Evolutionary conservation across 2,329 filamentous ascomycete genomes (phyloP).

Genomic region (Fusarium praegraminearum): DNA sequence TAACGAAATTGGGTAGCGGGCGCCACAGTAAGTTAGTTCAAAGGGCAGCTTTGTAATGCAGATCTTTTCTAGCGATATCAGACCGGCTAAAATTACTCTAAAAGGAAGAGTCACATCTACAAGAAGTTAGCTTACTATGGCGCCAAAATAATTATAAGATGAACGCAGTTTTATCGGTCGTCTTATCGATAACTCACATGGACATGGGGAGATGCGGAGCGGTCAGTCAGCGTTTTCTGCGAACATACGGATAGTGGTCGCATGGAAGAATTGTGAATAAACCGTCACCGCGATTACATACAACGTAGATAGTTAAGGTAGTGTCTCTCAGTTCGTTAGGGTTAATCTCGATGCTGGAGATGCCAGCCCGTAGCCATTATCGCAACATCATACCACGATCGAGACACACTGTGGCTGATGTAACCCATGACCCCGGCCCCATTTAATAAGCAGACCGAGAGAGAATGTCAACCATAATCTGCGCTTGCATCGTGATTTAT

Average conservation of each 20-base stretch:
- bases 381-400: neutral
- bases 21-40: too few species aligned
- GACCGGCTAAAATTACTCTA: too few species aligned
- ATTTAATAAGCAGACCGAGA: neutral
- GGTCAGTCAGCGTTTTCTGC: neutral
- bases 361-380: neutral
- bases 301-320: too few species aligned
- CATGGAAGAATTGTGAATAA: neutral
- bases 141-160: neutral
- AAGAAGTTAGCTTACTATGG: too few species aligned
- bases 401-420: neutral
- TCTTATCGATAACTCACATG: neutral
- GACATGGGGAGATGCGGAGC: neutral
- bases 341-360: neutral
- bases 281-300: neutral
- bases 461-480: too few species aligned
- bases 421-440: neutral
- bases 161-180: neutral
- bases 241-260: rapidly evolving
- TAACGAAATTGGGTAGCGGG: too few species aligned
- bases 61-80: too few species aligned
- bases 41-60: too few species aligned
- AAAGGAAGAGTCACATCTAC: too few species aligned
- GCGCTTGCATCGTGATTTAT: neutral
- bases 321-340: neutral